Conservation (phyloP, 192 early-diverging fungal species). For the Gamsiella multidivaricata region DNA sequence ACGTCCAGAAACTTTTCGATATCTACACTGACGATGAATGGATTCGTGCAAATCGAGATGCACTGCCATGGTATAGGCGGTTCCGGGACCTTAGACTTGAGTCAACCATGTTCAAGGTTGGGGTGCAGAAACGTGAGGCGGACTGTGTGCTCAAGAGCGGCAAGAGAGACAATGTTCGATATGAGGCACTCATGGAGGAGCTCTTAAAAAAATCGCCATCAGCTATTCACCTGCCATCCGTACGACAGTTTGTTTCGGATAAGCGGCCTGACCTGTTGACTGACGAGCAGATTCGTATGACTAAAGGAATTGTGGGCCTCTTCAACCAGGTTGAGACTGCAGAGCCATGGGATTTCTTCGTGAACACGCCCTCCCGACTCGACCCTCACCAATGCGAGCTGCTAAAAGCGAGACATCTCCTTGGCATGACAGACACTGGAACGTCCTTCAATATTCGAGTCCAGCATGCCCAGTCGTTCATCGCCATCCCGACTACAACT, state of each 20-base stretch:
- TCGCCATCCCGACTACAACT: constrained; percentile 33
- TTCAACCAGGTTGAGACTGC: constrained; percentile 31
- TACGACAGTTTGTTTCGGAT: constrained; percentile 11
- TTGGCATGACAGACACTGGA: constrained; percentile 27
- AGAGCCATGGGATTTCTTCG: constrained; percentile 16
- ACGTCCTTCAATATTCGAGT: constrained; percentile 33
- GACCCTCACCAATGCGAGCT: constrained; percentile 35
- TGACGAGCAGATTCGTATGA: constrained; percentile 19
- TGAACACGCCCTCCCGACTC: constrained; percentile 16
- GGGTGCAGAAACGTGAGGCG: background rate
- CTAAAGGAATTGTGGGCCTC: constrained; percentile 21
- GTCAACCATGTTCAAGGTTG: constrained; percentile 8
- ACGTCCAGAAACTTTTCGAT: constrained; percentile 1
- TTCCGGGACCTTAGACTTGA: constrained; percentile 15
- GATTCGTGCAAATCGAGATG: constrained; percentile 14
- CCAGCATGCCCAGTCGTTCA: constrained; percentile 35
- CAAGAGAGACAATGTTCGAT: constrained; percentile 18
- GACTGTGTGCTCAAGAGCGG: constrained; percentile 17
- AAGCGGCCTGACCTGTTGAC: constrained; percentile 23
- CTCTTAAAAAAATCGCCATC: constrained; percentile 31
- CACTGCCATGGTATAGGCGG: constrained; percentile 13
- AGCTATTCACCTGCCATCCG: constrained; percentile 1
- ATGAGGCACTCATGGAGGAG: constrained; percentile 9
- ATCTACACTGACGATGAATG: constrained; percentile 7
- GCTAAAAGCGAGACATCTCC: constrained; percentile 27